phyloP scores from a whole-genome alignment of 2,329 filamentous ascomycete genomes.

The Aureobasidium sp. region DNA sequence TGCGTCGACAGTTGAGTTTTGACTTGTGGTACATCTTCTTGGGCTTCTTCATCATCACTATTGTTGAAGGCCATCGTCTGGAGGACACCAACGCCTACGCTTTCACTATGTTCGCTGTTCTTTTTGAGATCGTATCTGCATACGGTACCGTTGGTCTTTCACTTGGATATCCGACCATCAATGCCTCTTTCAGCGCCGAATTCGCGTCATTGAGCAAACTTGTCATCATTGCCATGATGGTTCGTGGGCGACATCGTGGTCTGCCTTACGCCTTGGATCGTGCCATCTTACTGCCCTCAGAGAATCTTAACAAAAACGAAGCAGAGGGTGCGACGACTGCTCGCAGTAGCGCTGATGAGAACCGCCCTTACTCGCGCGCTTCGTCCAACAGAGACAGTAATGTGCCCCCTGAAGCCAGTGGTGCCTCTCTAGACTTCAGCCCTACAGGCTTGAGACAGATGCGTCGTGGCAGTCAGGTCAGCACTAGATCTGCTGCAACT shows the following conservation, averaged over 20 bases:
- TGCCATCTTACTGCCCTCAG: conserved; percentile 61
- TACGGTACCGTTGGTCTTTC: conserved; percentile 93
- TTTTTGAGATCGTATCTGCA: conserved; percentile 84
- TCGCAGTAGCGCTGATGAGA: neutral
- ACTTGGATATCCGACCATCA: conserved; percentile 67
- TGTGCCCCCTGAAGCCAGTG: conserved; percentile 2
- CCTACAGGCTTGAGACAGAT: neutral
- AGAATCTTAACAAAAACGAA: conserved; percentile 56
- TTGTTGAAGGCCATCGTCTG: conserved; percentile 71
- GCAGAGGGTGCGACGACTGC: conserved; percentile 22
- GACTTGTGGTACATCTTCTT: conserved; percentile 96
- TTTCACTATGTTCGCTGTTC: conserved; percentile 45
- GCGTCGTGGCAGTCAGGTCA: conserved; percentile 15
- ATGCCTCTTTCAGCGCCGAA: conserved; percentile 75
- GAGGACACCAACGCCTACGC: conserved; percentile 50
- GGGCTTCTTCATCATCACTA: conserved; percentile 85
- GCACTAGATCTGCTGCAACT: conserved; percentile 4
- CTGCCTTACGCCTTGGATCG: conserved; percentile 61
- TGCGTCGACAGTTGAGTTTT: conserved; percentile 89
- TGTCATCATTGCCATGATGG: conserved; percentile 60
- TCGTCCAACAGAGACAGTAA: neutral
- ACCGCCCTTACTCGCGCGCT: neutral
- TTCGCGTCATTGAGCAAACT: conserved; percentile 66
- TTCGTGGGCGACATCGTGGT: conserved; percentile 58
- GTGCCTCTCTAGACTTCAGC: conserved; percentile 6